Evolutionary conservation across 352 stramenopile genomes (phyloP).

Genomic region (Phytophthora rubi): DNA sequence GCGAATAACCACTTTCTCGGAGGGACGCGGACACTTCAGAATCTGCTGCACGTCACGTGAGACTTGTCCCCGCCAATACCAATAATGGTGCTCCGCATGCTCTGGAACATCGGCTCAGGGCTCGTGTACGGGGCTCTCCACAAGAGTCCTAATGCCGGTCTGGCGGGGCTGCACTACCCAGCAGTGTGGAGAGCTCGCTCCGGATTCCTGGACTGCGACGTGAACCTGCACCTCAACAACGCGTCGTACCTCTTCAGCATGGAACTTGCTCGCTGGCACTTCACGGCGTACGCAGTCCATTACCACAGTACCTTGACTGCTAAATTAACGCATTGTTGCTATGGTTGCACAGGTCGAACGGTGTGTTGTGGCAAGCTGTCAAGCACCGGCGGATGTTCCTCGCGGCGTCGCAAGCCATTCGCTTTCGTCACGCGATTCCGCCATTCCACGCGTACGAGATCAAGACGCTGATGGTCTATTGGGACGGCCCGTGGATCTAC

Average conservation of each 20-base stretch:
- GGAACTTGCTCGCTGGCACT: slow-evolving; percentile 89
- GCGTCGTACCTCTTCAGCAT: slow-evolving; percentile 83
- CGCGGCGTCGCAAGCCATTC: slow-evolving; percentile 64
- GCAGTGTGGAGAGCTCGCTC: slow-evolving; percentile 76
- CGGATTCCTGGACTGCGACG: slow-evolving; percentile 82
- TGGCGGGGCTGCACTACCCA: slow-evolving; percentile 68
- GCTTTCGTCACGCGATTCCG: slow-evolving; percentile 56
- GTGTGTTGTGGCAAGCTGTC: slow-evolving; percentile 60
- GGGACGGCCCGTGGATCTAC: slow-evolving; percentile 64
- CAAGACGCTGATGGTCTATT: slow-evolving; percentile 53
- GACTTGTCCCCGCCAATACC: neutral
- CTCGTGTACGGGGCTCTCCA: slow-evolving; percentile 63
- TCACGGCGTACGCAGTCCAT: slow-evolving; percentile 56
- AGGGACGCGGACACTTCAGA: slow-evolving; percentile 14
- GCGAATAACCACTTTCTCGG: neutral
- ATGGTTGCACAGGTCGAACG: slow-evolving; percentile 30
- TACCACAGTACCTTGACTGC: neutral
- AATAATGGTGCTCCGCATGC: slow-evolving; percentile 74
- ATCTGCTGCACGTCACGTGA: slow-evolving; percentile 18
- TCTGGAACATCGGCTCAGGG: slow-evolving; percentile 78
- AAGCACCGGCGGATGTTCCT: slow-evolving; percentile 71
- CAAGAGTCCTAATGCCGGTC: slow-evolving; percentile 47
- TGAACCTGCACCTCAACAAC: slow-evolving; percentile 91
- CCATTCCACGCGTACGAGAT: slow-evolving; percentile 67
- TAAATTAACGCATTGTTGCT: neutral